Conservation (phyloP, 306 rosid species). For the Betula pendula region DNA sequence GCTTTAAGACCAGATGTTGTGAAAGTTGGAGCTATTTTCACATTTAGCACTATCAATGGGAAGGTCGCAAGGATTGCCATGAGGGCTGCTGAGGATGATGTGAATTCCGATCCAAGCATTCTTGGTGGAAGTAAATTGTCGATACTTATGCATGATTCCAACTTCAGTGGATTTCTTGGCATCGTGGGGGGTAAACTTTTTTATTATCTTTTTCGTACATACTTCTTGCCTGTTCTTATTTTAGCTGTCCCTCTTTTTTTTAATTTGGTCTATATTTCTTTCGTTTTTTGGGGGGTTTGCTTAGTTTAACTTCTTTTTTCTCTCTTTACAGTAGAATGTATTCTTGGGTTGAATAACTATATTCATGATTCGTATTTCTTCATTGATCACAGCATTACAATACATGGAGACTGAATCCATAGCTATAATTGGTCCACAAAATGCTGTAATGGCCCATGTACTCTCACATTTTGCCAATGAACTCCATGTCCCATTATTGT, state of each 20-base stretch:
- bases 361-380: conserved; percentile 1
- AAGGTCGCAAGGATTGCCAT: conserved; percentile 48
- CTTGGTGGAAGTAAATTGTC: conserved; percentile 50
- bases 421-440: conserved; percentile 58
- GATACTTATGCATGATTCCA: conserved; percentile 37
- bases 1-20: conserved; percentile 40
- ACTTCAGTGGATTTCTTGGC: conserved; percentile 55
- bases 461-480: conserved; percentile 56
- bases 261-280: not conserved
- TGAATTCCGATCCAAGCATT: conserved; percentile 49
- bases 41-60: conserved; percentile 41
- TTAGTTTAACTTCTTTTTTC: not conserved
- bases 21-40: conserved; percentile 49
- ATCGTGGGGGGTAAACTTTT: conserved; percentile 45
- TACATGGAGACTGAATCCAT: conserved; percentile 46
- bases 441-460: conserved; percentile 44
- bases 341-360: not conserved
- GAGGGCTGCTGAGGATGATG: conserved; percentile 50
- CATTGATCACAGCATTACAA: conserved; percentile 38
- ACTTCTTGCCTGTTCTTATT: not conserved
- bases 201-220: not conserved
- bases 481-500: conserved; percentile 49
- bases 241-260: not conserved
- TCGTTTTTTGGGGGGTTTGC: not conserved
- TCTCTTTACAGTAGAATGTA: too few species aligned